Evolutionary conservation across 2,329 filamentous ascomycete genomes (phyloP).

Genomic region (Verticillium alfalfae): DNA sequence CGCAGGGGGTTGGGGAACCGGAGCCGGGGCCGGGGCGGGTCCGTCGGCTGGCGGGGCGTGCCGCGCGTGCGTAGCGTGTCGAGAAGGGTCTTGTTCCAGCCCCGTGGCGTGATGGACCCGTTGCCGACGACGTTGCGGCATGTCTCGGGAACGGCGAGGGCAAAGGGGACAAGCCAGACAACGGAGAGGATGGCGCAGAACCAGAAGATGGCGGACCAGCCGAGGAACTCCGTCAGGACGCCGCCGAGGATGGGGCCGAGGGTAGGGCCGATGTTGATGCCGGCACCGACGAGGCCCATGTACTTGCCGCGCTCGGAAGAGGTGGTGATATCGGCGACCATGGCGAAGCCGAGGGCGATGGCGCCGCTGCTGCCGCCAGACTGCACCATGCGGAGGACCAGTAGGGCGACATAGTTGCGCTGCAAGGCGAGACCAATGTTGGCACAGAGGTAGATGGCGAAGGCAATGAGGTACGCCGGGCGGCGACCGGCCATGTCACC

Average conservation of each 20-base stretch:
- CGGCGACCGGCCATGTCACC: slow-evolving; percentile 55
- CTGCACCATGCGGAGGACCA: slow-evolving; percentile 58
- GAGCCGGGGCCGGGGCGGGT: slow-evolving; percentile 32
- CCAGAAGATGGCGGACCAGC: slow-evolving; percentile 67
- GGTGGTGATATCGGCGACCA: slow-evolving; percentile 67
- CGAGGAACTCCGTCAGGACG: slow-evolving; percentile 55
- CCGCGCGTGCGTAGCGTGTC: slow-evolving; percentile 36
- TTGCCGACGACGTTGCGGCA: slow-evolving; percentile 56
- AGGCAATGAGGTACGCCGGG: slow-evolving; percentile 55
- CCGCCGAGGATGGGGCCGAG: slow-evolving; percentile 59
- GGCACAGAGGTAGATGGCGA: slow-evolving; percentile 51
- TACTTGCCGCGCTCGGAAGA: slow-evolving; percentile 67
- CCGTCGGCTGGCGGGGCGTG: slow-evolving; percentile 10
- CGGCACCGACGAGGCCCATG: slow-evolving; percentile 61
- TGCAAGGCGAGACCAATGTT: slow-evolving; percentile 57
- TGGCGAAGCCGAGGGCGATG: slow-evolving; percentile 64
- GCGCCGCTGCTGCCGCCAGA: slow-evolving; percentile 62
- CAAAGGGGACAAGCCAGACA: slow-evolving; percentile 46
- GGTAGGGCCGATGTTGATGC: slow-evolving; percentile 49
- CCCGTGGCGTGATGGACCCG: slow-evolving; percentile 52
- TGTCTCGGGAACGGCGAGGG: slow-evolving; percentile 54
- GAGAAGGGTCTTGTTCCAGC: slow-evolving; percentile 52
- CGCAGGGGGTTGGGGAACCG: slow-evolving; percentile 53
- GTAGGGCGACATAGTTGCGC: slow-evolving; percentile 48
- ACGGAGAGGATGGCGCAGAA: slow-evolving; percentile 53